Percentiles rank a stretch among this genome's conserved stretches.
These are phyloP conservation scores for Cornus controversa DNA, from an alignment of 148 eudicot species.

Conservation along the genomic window DNA sequence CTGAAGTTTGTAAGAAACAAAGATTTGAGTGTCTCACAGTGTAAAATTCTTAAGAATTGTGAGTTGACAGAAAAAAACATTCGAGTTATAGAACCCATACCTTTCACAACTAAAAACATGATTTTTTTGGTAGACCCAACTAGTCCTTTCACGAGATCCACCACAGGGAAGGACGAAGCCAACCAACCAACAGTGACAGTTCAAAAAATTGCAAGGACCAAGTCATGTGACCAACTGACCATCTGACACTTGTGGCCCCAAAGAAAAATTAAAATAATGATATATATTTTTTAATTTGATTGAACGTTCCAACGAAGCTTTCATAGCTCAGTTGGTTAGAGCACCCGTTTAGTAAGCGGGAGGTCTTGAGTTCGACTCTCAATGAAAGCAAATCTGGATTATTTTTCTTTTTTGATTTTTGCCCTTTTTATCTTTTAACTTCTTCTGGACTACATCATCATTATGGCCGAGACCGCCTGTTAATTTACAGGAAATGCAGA, in stretches of 20 bases:
- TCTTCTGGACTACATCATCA: too few relatives aligned
- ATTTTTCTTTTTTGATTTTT: too few relatives aligned
- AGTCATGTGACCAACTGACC: background rate
- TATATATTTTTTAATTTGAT: background rate
- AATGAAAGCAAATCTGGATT: background rate
- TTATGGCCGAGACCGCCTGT: too few relatives aligned
- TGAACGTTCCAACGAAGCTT: background rate
- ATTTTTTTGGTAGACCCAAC: background rate
- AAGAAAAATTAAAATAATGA: background rate
- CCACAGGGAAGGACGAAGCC: background rate
- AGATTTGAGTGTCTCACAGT: too few relatives aligned
- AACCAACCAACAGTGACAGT: background rate
- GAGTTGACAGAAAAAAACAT: too few relatives aligned
- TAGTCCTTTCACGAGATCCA: too few relatives aligned
- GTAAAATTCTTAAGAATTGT: too few relatives aligned
- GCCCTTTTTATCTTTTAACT: too few relatives aligned
- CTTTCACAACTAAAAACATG: background rate
- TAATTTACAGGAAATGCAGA: too few relatives aligned
- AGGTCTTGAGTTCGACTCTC: constrained; percentile 27
- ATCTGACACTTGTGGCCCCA: background rate
- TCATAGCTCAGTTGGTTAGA: constrained; percentile 25
- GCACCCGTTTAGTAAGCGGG: constrained; percentile 29
- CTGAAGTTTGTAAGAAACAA: too few relatives aligned
- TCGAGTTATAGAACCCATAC: too few relatives aligned
- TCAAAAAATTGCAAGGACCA: background rate